phyloP scores from a whole-genome alignment of 208 protist genomes.

The Acanthamoeba sp. region DNA sequence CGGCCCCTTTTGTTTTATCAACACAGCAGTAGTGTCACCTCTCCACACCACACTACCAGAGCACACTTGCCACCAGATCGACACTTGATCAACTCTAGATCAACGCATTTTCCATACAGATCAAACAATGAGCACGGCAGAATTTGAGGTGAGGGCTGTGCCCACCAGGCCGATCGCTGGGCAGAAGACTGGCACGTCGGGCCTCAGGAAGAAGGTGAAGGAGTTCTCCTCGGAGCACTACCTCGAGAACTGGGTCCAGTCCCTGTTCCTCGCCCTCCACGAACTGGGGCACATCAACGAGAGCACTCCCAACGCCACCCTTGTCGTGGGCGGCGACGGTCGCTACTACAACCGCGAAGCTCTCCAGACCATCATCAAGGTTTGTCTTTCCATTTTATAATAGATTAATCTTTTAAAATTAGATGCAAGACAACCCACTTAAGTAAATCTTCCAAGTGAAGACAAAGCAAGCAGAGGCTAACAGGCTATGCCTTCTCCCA shows the following conservation, averaged over 20 bases:
- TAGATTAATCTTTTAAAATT: not conserved
- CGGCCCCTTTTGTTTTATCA: not conserved
- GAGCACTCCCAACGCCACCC: conserved; percentile 85
- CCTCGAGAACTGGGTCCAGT: conserved; percentile 98
- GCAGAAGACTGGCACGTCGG: conserved; percentile 97
- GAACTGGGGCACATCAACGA: conserved; percentile 75
- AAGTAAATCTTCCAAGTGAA: too few species aligned
- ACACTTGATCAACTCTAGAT: not conserved
- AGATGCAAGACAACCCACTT: not conserved
- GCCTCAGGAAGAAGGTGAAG: conserved; percentile 96
- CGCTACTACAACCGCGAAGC: conserved; percentile 95
- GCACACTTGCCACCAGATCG: not conserved
- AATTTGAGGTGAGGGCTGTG: conserved; percentile 76
- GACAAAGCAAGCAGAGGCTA: not conserved
- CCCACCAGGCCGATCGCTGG: conserved; percentile 88
- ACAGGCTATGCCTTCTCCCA: conserved; percentile 1
- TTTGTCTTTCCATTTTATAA: not conserved
- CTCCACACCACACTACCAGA: too few species aligned
- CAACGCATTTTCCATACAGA: not conserved
- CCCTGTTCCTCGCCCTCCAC: conserved; percentile 94
- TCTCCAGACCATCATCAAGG: conserved; percentile 94
- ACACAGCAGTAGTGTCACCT: too few species aligned
- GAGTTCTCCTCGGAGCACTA: conserved; percentile 95
- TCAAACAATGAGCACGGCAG: not conserved
- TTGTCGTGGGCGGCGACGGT: conserved; percentile 98